Base-by-base conservation (phyloP, 2,329 filamentous ascomycete genomes). In the Fusarium zealandicum region DNA sequence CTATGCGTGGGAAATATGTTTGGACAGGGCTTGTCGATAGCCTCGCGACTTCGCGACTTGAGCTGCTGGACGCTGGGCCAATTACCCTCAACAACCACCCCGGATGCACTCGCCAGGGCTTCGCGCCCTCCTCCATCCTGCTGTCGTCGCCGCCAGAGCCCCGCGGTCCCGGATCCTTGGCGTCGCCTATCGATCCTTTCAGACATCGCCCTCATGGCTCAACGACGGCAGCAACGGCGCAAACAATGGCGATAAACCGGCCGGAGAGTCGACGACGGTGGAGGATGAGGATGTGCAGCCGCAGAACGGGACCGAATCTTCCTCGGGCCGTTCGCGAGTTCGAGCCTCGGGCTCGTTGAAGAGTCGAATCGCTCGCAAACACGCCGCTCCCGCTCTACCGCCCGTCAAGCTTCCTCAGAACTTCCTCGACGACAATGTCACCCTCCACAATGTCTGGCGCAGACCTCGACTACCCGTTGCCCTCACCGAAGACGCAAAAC, bases 381-480 rank as follows among this genome's bases (percentile, higher is more conserved):
- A 70, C 35, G 68, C 66, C 27, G 70, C 73, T 28, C 72, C 75
- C 20, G 74, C 76, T 37, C 61, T 84, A 10, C 82, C 82, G n/a
- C 75, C 78, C 3, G 73, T 84, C 17, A 75, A 79, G 42, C 72
- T 90, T 12, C 85, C 87, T 1, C 71, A 77, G 50, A 81, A 78
- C 71, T 90, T 89, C 57, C 70, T 84, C 46, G 72, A 80, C 32
- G 70, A 75, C 16, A 82, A 82, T 48, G 78, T 89, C 32, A 67
- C 56, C 11, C 50, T 71, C 18, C 65, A 68, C 42, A 22, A 61
- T 39, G n/a, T 47, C n/a, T 50, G 51, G n/a, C 57, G 36, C 12
- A 66, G 65, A 39, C 73, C 71, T 14, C 54, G 56, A 9, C 61
- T 75, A 10, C 71, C 73, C 6, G 43, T 52, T 27, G 72, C 71